Conservation (phyloP, 2,329 filamentous ascomycete species). For the Diplodia intermedia region DNA sequence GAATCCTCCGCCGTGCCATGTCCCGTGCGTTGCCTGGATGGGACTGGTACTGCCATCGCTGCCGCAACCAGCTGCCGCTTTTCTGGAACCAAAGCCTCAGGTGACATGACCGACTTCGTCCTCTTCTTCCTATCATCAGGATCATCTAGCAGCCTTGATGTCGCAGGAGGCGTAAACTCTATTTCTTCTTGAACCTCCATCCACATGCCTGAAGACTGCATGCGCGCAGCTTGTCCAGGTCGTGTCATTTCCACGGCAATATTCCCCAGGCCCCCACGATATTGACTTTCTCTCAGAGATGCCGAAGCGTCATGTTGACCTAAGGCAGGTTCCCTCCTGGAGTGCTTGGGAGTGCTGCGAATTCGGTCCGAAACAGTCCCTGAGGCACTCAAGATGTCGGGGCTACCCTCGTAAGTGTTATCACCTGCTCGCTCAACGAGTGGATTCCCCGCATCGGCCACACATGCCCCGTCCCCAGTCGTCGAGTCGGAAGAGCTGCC, state of each 20-base stretch:
- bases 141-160: not conserved
- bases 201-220: constrained; percentile 27
- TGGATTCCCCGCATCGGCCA: constrained; percentile 13
- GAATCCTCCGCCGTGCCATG: constrained; percentile 5
- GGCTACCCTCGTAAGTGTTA: constrained; percentile 16
- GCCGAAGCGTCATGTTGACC: not conserved
- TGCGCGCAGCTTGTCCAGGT: constrained; percentile 29
- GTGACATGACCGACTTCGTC: not conserved
- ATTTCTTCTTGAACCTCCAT: constrained; percentile 32
- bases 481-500: constrained; percentile 24
- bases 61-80: not conserved
- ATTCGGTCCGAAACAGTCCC: constrained; percentile 14
- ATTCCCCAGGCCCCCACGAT: not conserved
- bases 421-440: constrained; percentile 7
- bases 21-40: not conserved
- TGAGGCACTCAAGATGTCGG: not conserved
- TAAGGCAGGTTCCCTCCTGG: not conserved
- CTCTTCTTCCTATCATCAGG: not conserved
- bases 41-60: not conserved
- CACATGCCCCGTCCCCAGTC: not conserved
- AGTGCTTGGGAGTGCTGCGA: not conserved
- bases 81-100: not conserved
- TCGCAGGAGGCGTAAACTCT: not conserved
- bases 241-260: not conserved
- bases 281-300: not conserved